phyloP scores from a whole-genome alignment of 306 rosid genomes.

The Cicer bijugum region DNA sequence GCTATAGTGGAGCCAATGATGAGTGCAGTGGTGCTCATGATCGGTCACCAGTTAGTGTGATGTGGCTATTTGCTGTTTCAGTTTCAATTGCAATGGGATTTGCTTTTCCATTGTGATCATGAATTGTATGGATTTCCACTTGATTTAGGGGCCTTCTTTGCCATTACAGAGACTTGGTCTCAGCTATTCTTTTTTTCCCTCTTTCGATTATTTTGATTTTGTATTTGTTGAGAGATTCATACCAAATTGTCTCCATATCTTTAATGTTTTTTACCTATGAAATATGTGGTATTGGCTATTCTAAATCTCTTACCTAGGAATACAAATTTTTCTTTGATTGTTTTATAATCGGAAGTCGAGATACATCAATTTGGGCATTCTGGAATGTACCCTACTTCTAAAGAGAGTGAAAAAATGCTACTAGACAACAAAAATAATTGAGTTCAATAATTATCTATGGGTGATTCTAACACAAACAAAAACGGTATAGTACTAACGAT shows the following conservation, averaged over 20 bases:
- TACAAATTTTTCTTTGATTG: background rate
- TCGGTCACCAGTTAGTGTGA: constrained; percentile 49
- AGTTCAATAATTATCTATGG: background rate
- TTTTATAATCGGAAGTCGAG: background rate
- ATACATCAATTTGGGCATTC: background rate
- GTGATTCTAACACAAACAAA: background rate
- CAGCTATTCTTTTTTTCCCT: constrained; percentile 39
- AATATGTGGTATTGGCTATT: constrained; percentile 35
- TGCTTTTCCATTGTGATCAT: constrained; percentile 59
- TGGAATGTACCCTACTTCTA: background rate
- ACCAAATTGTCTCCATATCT: constrained; percentile 30
- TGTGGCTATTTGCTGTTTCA: constrained; percentile 54
- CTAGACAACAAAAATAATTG: background rate
- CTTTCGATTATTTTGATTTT: constrained; percentile 21
- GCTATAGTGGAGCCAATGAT: constrained; percentile 92
- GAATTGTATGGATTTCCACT: constrained; percentile 36
- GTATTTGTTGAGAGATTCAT: constrained; percentile 40
- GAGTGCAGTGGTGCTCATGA: constrained; percentile 62
- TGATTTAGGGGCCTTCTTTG: constrained; percentile 36
- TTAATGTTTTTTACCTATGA: constrained; percentile 36
- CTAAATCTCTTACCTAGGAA: constrained; percentile 26
- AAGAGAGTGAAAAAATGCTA: background rate
- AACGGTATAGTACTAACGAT: background rate
- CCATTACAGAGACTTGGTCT: constrained; percentile 50
- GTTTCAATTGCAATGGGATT: constrained; percentile 50